These are phyloP conservation scores for Cornus suecica DNA, from an alignment of 148 eudicot species.

Conservation along the genomic window DNA sequence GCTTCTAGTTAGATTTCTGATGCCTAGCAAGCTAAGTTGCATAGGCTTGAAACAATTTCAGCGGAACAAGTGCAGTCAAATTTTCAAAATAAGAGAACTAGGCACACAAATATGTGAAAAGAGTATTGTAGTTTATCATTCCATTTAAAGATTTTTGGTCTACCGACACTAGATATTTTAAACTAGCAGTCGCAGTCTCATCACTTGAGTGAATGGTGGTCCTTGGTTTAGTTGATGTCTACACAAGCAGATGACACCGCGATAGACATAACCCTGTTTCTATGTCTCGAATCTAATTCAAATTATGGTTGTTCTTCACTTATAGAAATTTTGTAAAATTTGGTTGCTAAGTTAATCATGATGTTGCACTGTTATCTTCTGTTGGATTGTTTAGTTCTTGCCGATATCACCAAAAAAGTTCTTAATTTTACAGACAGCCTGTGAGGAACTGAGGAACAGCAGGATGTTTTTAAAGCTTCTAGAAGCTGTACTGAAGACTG, in stretches of 20 bases:
- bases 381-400: background rate
- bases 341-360: background rate
- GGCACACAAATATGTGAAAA: background rate
- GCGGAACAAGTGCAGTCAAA: too few species aligned
- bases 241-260: background rate
- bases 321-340: background rate
- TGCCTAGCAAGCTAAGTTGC: background rate
- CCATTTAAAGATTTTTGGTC: background rate
- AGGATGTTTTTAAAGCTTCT: conserved; percentile 30
- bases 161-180: background rate
- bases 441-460: conserved; percentile 32
- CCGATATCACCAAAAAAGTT: background rate
- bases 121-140: too few species aligned
- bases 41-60: background rate
- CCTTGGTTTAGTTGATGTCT: background rate
- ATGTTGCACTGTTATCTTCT: background rate
- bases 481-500: conserved; percentile 37
- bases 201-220: background rate
- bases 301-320: background rate
- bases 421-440: conserved; percentile 24
- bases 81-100: background rate
- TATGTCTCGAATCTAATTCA: background rate
- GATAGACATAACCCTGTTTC: background rate
- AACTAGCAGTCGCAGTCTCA: background rate
- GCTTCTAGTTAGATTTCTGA: background rate